Evolutionary conservation across 768 basidiomycete species (phyloP).

Genomic region (Pisolithus marmoratus): DNA sequence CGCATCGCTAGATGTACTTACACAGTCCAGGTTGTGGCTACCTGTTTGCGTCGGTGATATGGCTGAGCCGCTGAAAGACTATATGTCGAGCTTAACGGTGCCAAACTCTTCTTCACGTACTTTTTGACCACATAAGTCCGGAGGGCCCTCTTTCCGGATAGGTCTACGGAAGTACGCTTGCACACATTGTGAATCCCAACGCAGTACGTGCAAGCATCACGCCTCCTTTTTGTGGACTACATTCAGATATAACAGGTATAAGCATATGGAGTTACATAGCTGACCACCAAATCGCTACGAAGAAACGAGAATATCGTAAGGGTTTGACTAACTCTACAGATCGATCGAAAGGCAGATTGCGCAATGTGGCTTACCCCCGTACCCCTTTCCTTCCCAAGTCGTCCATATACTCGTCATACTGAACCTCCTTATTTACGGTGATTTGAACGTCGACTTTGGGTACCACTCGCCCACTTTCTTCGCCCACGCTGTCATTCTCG

Average conservation of each 20-base stretch:
- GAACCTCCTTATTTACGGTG: conserved; percentile 51
- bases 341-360: too few species aligned
- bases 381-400: conserved; percentile 11
- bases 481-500: conserved; percentile 19
- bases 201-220: conserved; percentile 12
- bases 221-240: too few species aligned
- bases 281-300: too few species aligned
- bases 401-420: conserved; percentile 34
- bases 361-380: too few species aligned
- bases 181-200: conserved; percentile 87
- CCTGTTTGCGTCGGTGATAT: conserved; percentile 62
- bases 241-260: too few species aligned
- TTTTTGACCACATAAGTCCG: conserved; percentile 64
- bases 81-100: conserved; percentile 60
- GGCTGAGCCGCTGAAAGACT: conserved; percentile 45
- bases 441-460: conserved; percentile 47
- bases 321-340: too few species aligned
- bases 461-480: neutral
- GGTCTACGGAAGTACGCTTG: conserved; percentile 66
- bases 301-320: too few species aligned
- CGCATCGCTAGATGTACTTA: conserved; percentile 58
- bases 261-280: too few species aligned
- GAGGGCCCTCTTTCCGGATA: conserved; percentile 28
- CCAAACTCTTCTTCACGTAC: conserved; percentile 67
- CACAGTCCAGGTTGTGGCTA: conserved; percentile 50